These are phyloP conservation scores for Paspalum notatum DNA, from an alignment of 176 grass and related monocot genomes.

Conservation along the genomic window DNA sequence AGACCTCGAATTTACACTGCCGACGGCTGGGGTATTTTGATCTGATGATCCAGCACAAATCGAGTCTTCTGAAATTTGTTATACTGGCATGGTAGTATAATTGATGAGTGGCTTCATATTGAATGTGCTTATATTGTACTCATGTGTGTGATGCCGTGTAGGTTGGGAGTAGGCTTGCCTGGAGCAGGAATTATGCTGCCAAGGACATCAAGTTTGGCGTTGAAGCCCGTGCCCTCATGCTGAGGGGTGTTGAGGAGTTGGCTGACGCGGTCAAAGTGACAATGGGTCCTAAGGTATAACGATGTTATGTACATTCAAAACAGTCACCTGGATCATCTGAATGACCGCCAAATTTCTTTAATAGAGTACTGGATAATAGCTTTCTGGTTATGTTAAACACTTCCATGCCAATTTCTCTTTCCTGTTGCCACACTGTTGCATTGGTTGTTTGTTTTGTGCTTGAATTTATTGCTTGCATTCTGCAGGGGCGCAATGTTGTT, in stretches of 20 bases:
- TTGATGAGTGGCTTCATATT: not conserved
- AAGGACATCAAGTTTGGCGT: conserved; percentile 98
- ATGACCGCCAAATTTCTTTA: not conserved
- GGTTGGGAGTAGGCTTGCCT: conserved; percentile 87
- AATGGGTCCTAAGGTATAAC: conserved; percentile 94
- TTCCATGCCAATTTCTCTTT: not conserved
- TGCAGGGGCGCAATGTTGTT: conserved; percentile 85
- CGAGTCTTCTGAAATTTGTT: not conserved
- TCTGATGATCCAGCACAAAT: not conserved
- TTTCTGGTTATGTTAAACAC: not conserved
- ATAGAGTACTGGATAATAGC: conserved; percentile 1
- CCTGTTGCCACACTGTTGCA: not conserved
- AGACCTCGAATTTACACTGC: not conserved
- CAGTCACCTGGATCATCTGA: not conserved
- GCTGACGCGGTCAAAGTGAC: conserved; percentile 97
- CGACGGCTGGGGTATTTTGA: not conserved
- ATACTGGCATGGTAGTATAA: not conserved
- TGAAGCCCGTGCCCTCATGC: conserved; percentile 92
- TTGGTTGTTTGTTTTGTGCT: not conserved
- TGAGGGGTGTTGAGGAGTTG: conserved; percentile 89
- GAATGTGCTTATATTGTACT: not conserved
- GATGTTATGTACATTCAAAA: not conserved
- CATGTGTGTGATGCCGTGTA: conserved; percentile 33
- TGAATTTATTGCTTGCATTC: conserved; percentile 10
- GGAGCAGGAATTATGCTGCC: conserved; percentile 94